Base-by-base conservation (phyloP, 345 rosid genomes). In the Sapria himalayana region DNA sequence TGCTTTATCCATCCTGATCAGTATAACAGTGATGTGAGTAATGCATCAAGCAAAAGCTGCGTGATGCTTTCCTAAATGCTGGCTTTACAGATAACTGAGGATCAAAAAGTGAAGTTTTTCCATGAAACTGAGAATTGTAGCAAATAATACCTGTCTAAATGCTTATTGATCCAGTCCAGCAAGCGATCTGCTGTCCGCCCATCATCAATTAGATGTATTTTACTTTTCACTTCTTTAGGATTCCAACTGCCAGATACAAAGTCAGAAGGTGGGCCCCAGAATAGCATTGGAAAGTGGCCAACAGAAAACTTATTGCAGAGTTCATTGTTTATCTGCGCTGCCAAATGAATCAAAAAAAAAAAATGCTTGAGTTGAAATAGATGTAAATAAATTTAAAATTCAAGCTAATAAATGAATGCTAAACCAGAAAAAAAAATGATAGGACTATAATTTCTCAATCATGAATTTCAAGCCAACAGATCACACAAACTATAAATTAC, bases 261-360 rank as follows among this genome's bases (percentile, higher is more conserved):
- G 60, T 70, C 77, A 31, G 65, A 56, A 15, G 99, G 70, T 24
- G 66, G 58, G 5, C 65, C 81, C 95, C 99, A 91, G 39, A 84
- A 68, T 54, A 91, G 84, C 92, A 91, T 75, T 22, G 99, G 95
- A 65, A 74, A 84, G 48, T 68, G 89, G 52, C 67, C 36, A 22
- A 91, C 85, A 38, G 93, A 80, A 66, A 71, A 91, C 48, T 61
- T 71, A 42, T 77, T 81, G 59, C 99, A 91, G 22, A 91, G 86
- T 65, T 84, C 63, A 42, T 25, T 66, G 53, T 91, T 91, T 64
- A 66, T 65, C 95, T 91, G 85, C 57, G 68, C 95, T 76, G 92
- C 78, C 95, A 67, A 56, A 64, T 47, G 65, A 64, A 50, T 63
- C 41, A 49, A 42, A 61, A 48, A 35, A 4, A 22, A 17, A 53